These are phyloP conservation scores for Henningerozyma blattae DNA, from an alignment of 805 yeast species.

Conservation along the genomic window DNA sequence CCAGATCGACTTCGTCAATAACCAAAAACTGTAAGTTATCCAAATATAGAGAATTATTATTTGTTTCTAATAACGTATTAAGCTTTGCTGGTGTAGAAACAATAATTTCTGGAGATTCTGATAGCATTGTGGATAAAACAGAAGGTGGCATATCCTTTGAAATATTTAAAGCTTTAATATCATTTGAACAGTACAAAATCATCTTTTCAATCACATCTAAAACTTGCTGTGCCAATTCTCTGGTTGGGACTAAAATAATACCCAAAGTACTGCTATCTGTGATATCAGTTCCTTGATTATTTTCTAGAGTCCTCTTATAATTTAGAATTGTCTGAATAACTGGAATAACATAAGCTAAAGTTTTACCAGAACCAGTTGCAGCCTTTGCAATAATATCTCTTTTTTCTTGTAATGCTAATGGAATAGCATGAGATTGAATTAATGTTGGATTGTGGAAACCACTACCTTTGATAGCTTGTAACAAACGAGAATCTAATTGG, in stretches of 20 bases:
- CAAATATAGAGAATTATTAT: conserved; percentile 36
- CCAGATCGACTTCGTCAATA: conserved; percentile 90
- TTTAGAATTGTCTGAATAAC: conserved; percentile 64
- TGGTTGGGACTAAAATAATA: conserved; percentile 81
- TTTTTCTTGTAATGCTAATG: conserved; percentile 78
- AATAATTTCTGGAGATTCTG: conserved; percentile 67
- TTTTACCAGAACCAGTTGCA: conserved; percentile 92
- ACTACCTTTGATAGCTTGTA: conserved; percentile 70
- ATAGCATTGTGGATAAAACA: conserved; percentile 57
- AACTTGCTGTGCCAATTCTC: conserved; percentile 85
- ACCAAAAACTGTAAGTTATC: conserved; percentile 56
- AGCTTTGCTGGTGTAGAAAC: conserved; percentile 82
- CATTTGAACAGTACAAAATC: conserved; percentile 57
- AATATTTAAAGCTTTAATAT: conserved; percentile 53
- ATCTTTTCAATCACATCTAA: conserved; percentile 55
- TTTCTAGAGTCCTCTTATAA: conserved; percentile 21
- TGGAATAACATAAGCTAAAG: conserved; percentile 83
- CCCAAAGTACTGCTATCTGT: conserved; percentile 31
- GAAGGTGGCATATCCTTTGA: conserved; percentile 50
- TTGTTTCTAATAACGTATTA: conserved; percentile 38
- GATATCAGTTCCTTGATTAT: conserved; percentile 1
- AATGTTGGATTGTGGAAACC: conserved; percentile 83
- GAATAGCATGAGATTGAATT: conserved; percentile 85
- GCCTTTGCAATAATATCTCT: conserved; percentile 92
- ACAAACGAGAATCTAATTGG: conserved; percentile 68